A percentile compares a stretch with the other conserved stretches of the same genome.
phyloP scores from a whole-genome alignment of 495 filamentous ascomycete species.

The Eremomyces bilateralis region DNA sequence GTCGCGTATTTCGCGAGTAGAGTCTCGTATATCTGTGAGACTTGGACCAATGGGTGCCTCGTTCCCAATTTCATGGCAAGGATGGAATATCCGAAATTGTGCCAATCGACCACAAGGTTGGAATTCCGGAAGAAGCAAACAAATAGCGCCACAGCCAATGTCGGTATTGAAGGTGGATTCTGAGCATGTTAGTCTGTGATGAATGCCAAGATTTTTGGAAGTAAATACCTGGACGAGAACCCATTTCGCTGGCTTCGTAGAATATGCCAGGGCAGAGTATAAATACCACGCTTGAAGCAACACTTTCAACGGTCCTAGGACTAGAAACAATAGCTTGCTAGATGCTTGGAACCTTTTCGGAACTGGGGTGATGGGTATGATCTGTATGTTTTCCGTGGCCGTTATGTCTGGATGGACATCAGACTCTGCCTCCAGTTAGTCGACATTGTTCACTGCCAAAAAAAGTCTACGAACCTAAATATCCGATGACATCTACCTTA shows the following conservation, averaged over 20 bases:
- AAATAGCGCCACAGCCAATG: constrained; percentile 49
- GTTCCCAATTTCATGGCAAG: constrained; percentile 43
- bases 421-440: constrained; percentile 30
- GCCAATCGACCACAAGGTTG: constrained; percentile 83
- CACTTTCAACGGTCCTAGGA: constrained; percentile 71
- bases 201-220: background rate
- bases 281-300: constrained; percentile 55
- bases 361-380: constrained; percentile 40
- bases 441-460: background rate
- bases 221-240: constrained; percentile 48
- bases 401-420: constrained; percentile 56
- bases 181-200: constrained; percentile 16
- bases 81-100: constrained; percentile 97
- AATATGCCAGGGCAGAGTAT: constrained; percentile 48
- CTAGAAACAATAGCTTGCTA: constrained; percentile 52
- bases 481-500: constrained; percentile 70
- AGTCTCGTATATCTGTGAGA: constrained; percentile 59
- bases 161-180: constrained; percentile 92
- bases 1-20: constrained; percentile 43
- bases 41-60: constrained; percentile 49
- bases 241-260: constrained; percentile 49
- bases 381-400: constrained; percentile 38
- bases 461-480: constrained; percentile 38
- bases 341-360: constrained; percentile 41
- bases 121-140: constrained; percentile 62